These are phyloP conservation scores for Canna indica DNA, from an alignment of 176 grass and related monocot species.

Conservation along the genomic window DNA sequence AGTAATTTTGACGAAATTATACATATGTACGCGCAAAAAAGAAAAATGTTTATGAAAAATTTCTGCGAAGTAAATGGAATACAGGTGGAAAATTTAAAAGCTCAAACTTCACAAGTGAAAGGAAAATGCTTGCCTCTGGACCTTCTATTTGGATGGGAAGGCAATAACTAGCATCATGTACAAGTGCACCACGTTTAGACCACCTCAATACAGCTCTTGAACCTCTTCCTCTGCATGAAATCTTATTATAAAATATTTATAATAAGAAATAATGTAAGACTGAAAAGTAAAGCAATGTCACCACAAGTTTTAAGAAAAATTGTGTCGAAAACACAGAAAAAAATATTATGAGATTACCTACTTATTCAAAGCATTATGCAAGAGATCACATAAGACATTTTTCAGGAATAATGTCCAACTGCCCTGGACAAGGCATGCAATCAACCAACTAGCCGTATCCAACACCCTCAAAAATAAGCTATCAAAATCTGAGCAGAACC, in stretches of 20 bases:
- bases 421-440: no score
- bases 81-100: neutral
- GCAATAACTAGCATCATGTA: constrained; percentile 72
- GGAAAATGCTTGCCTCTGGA: constrained; percentile 36
- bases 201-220: constrained; percentile 54
- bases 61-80: neutral
- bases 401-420: no score
- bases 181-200: constrained; percentile 41
- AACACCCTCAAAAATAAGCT: no score
- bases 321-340: no score
- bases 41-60: neutral
- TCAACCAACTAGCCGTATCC: no score
- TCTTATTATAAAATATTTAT: neutral
- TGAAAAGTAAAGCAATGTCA: neutral
- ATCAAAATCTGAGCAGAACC: no score
- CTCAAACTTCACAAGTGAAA: constrained; percentile 5
- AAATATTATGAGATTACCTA: no score
- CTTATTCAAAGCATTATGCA: no score
- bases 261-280: neutral
- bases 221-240: constrained; percentile 49
- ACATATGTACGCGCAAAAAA: neutral
- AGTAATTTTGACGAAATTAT: neutral
- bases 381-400: no score
- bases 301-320: neutral
- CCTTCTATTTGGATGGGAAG: constrained; percentile 60